These are phyloP conservation scores for Telopea speciosissima DNA, from an alignment of 177 flowering plant genomes.

Conservation along the genomic window DNA sequence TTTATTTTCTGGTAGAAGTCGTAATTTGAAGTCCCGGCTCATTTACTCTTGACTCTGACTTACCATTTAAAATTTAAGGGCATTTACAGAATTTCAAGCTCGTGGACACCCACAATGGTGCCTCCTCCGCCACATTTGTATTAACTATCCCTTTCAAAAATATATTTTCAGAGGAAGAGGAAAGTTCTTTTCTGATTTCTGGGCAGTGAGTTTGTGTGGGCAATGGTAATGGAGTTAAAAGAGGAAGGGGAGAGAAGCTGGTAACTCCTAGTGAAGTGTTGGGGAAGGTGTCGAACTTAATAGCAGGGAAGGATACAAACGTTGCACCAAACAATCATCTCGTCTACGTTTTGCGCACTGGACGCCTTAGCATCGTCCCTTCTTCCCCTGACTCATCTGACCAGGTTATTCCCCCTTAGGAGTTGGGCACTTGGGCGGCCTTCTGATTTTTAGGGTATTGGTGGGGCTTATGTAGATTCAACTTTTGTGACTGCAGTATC, in stretches of 20 bases:
- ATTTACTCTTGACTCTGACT: too few relatives aligned
- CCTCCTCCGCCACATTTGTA: too few relatives aligned
- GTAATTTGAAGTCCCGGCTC: too few relatives aligned
- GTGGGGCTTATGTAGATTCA: not conserved
- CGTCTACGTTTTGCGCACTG: slow-evolving; percentile 78
- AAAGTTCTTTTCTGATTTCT: too few relatives aligned
- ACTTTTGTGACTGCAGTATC: not conserved
- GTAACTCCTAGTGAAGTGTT: slow-evolving; percentile 90
- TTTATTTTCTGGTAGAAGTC: too few relatives aligned
- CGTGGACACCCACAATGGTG: too few relatives aligned
- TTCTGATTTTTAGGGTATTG: not conserved
- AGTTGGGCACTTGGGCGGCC: not conserved
- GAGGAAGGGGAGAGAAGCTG: slow-evolving; percentile 24
- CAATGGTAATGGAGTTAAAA: slow-evolving; percentile 17
- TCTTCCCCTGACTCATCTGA: slow-evolving; percentile 55
- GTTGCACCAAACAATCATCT: slow-evolving; percentile 38
- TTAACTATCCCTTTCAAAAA: not conserved
- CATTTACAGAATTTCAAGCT: too few relatives aligned
- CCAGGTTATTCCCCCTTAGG: slow-evolving; percentile 46
- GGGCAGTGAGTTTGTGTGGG: slow-evolving; percentile 17
- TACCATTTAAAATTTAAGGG: too few relatives aligned
- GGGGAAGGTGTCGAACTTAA: slow-evolving; percentile 50
- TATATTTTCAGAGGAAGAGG: too few relatives aligned
- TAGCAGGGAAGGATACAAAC: slow-evolving; percentile 72
- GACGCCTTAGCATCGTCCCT: slow-evolving; percentile 42